Conservation (phyloP, 345 rosid species). For the Jatropha curcas region DNA sequence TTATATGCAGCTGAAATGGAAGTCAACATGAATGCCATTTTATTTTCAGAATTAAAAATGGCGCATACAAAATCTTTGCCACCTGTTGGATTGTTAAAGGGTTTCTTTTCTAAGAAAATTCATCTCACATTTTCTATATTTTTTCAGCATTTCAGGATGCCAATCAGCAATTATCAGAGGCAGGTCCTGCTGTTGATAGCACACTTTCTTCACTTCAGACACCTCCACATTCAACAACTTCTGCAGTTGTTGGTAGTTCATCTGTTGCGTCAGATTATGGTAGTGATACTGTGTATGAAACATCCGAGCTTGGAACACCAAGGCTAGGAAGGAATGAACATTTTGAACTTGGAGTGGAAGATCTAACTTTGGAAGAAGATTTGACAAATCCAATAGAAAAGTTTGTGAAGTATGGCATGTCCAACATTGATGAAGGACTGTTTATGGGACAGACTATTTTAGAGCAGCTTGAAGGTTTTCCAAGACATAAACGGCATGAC, state of each 20-base stretch:
- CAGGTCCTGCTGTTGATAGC: conserved; percentile 44
- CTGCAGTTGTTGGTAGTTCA: conserved; percentile 59
- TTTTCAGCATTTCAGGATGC: conserved; percentile 90
- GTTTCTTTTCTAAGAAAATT: background rate
- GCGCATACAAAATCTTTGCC: background rate
- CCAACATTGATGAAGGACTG: conserved; percentile 94
- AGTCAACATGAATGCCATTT: background rate
- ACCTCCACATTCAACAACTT: conserved; percentile 51
- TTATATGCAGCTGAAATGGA: conserved; percentile 3
- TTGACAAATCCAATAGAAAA: conserved; percentile 82
- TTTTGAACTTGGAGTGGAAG: conserved; percentile 73
- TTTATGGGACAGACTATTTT: conserved; percentile 92
- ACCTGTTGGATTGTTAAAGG: background rate
- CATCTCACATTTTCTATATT: conserved; percentile 11
- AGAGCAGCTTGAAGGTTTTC: conserved; percentile 88
- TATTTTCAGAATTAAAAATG: background rate
- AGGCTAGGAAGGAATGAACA: conserved; percentile 59
- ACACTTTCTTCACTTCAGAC: conserved; percentile 42
- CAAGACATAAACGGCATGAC: conserved; percentile 58
- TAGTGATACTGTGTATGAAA: conserved; percentile 90
- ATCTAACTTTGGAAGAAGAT: conserved; percentile 71
- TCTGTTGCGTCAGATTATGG: conserved; percentile 89
- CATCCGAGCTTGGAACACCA: conserved; percentile 90
- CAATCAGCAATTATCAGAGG: conserved; percentile 52
- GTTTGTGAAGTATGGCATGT: conserved; percentile 78